Evolutionary conservation across 768 basidiomycete species (phyloP), one percentile per base, ranked within the genome.

Genomic region (Boletus sp.): DNA sequence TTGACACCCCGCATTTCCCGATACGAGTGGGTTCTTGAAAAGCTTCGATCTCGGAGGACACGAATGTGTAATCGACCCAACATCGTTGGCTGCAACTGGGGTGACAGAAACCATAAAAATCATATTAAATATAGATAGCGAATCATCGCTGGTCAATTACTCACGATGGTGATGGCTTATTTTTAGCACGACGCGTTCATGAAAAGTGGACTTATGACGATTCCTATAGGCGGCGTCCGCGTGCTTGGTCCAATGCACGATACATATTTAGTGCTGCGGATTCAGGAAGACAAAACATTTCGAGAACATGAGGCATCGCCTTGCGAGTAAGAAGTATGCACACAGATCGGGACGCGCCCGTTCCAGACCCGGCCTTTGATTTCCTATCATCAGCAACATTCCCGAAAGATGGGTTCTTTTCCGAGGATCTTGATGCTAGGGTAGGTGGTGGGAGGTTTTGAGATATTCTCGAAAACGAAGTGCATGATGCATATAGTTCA

Each of bases 211-310:
- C 52, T 48, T 50, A 58, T 24, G 60, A 49, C 40, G 50, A 59
- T 51, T 49, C 51, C 54, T 28, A 76, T 49, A n/a, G n/a, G n/a
- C n/a, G n/a, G 41, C 80, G 72, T 15, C 65, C 54, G 36, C 64
- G 67, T 48, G 75, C 77, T 67, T 92, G 89, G 57, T 84, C 83
- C 12, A 90, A 68, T 5, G 89, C 90, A 36, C 87, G 81, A 60
- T 81, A 76, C 44, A 91, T 68, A 63, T 86, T 82, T 35, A 75
- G 71, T 29, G 73, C 75, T 30, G 80, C 75, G 28, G 72, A 74
- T 32, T 73, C 62, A 9, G 80, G 74, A 29, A 89, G 71, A 11
- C 69, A 71, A 47, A 87, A 81, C 12, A 75, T 52, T 9, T 71
- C 60, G 17, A 82, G 63, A 50, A 91, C 78, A 24, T 64, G 63